These are phyloP conservation scores for Aspergillus panamensis DNA, from an alignment of 495 filamentous ascomycete species.

Conservation along the genomic window DNA sequence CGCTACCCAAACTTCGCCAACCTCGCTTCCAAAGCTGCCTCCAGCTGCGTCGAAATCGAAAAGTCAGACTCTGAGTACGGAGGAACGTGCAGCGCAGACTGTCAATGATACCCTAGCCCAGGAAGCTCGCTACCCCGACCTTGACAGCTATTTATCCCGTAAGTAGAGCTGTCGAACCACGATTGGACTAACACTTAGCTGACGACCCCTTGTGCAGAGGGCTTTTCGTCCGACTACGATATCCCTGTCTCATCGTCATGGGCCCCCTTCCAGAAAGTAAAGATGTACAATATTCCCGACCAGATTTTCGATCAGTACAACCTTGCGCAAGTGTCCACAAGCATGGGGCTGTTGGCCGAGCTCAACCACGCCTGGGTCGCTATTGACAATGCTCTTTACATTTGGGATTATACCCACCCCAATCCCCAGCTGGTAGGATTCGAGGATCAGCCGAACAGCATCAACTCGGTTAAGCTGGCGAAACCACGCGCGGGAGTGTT, in stretches of 20 bases:
- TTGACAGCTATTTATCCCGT: conserved; percentile 90
- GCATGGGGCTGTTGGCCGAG: conserved; percentile 90
- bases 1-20: conserved; percentile 20
- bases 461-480: conserved; percentile 79
- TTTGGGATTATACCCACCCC: conserved; percentile 94
- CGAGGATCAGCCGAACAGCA: conserved; percentile 81
- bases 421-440: conserved; percentile 87
- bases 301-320: conserved; percentile 88
- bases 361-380: conserved; percentile 92
- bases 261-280: conserved; percentile 82
- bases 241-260: conserved; percentile 62
- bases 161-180: conserved; percentile 38
- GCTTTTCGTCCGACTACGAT: conserved; percentile 89
- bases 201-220: conserved; percentile 50
- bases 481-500: conserved; percentile 79
- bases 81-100: conserved; percentile 77
- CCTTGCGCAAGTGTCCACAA: conserved; percentile 71
- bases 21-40: conserved; percentile 37
- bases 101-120: conserved; percentile 71
- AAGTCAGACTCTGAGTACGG: conserved; percentile 52
- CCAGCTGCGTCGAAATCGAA: conserved; percentile 35
- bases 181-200: conserved; percentile 7
- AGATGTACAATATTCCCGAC: conserved; percentile 82
- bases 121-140: conserved; percentile 80
- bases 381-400: conserved; percentile 91